These are phyloP conservation scores for Daldinia concentrica DNA, from an alignment of 495 filamentous ascomycete genomes.

Conservation along the genomic window DNA sequence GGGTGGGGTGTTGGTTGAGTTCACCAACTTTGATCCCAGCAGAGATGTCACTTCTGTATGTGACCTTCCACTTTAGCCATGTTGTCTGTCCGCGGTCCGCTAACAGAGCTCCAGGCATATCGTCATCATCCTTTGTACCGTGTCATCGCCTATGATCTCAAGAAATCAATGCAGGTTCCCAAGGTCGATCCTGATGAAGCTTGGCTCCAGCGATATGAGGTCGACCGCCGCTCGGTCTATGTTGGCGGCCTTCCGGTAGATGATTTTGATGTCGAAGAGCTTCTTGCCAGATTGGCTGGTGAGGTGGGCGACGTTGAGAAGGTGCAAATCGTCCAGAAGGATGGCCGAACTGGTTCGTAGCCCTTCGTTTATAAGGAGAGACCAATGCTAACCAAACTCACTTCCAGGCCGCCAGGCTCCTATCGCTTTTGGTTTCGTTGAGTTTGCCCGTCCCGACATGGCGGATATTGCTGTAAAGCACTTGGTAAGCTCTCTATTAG, in stretches of 20 bases:
- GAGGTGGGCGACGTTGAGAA: constrained; percentile 53
- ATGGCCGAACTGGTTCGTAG: constrained; percentile 49
- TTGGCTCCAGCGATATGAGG: constrained; percentile 54
- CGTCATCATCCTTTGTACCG: constrained; percentile 40
- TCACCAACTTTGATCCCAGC: constrained; percentile 54
- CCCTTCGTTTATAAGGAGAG: neutral
- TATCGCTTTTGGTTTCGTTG: constrained; percentile 64
- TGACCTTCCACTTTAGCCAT: neutral
- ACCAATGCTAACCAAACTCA: constrained; percentile 6
- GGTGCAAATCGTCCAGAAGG: constrained; percentile 54
- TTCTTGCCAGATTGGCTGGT: constrained; percentile 51
- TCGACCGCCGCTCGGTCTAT: constrained; percentile 62
- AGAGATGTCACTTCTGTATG: constrained; percentile 55
- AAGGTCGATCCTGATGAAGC: constrained; percentile 42
- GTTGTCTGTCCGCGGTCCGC: neutral
- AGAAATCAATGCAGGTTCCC: constrained; percentile 36
- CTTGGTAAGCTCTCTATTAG: constrained; percentile 31
- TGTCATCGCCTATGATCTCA: constrained; percentile 50
- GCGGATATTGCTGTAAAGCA: constrained; percentile 52
- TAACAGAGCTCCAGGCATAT: constrained; percentile 42
- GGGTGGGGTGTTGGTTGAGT: constrained; percentile 62
- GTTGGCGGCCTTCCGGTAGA: constrained; percentile 59
- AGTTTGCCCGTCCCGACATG: constrained; percentile 51
- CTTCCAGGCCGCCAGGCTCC: constrained; percentile 37
- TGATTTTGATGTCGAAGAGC: constrained; percentile 43